Evolutionary conservation across 2,329 filamentous ascomycete genomes (phyloP).

Genomic region (Grosmannia penicillata): DNA sequence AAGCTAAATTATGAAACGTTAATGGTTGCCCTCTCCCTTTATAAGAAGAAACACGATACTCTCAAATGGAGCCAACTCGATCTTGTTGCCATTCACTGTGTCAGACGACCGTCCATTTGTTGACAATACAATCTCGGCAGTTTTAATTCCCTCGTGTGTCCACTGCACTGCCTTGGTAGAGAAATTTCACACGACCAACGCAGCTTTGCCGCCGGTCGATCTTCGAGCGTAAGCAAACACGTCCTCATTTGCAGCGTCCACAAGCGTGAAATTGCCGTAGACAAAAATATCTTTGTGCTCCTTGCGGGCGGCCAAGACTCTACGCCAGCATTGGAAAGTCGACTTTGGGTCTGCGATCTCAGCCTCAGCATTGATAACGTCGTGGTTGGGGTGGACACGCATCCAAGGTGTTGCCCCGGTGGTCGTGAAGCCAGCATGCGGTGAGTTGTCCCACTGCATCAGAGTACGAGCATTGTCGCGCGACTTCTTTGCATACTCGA

Average conservation of each 20-base stretch:
- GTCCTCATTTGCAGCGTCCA: background rate
- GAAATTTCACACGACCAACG: constrained; percentile 3
- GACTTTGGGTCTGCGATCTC: constrained; percentile 1
- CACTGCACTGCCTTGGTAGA: background rate
- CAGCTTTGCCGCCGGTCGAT: background rate
- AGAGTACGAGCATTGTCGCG: constrained; percentile 6
- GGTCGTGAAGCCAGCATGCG: constrained; percentile 1
- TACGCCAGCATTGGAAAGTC: constrained; percentile 2
- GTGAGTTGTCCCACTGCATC: constrained; percentile 4
- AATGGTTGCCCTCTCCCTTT: background rate
- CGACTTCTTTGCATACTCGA: constrained; percentile 3
- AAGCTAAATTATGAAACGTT: background rate
- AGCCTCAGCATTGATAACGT: constrained; percentile 1
- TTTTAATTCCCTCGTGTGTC: background rate
- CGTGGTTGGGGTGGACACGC: constrained; percentile 1
- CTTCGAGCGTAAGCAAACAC: constrained; percentile 3
- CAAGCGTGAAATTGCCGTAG: constrained; percentile 3
- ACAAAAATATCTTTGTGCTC: constrained; percentile 1
- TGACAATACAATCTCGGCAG: background rate
- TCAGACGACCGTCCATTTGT: background rate
- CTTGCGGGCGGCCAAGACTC: constrained; percentile 1
- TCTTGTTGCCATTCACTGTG: background rate
- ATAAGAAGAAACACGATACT: background rate
- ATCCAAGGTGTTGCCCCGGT: constrained; percentile 1
- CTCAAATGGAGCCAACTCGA: background rate